A percentile compares a stretch with the other conserved stretches of the same genome.
phyloP scores from a whole-genome alignment of 169 alveolate genomes.

The Neospora caninum region DNA sequence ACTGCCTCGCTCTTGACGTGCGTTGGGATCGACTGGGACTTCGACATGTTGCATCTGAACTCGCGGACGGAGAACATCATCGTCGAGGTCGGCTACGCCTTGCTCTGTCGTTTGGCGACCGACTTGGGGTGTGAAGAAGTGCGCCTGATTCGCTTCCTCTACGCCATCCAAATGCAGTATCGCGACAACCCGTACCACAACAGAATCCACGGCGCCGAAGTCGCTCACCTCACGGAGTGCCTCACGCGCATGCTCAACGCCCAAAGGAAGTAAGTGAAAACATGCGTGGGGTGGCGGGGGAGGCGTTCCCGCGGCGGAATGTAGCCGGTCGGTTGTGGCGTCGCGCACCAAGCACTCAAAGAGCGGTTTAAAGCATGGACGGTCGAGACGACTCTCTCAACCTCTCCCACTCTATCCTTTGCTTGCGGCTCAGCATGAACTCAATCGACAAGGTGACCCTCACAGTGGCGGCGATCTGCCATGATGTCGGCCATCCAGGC shows the following conservation, averaged over 20 bases:
- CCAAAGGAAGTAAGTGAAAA: constrained; percentile 42
- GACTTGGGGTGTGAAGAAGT: constrained; percentile 56
- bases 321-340: too few species aligned
- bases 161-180: constrained; percentile 42
- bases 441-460: constrained; percentile 68
- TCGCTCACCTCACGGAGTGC: constrained; percentile 74
- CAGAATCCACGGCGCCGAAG: constrained; percentile 68
- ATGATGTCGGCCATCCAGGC: constrained; percentile 95
- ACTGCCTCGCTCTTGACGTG: not conserved
- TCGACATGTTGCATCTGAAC: constrained; percentile 5
- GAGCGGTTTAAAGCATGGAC: too few species aligned
- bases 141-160: constrained; percentile 31
- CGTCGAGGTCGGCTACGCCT: constrained; percentile 47
- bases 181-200: constrained; percentile 63
- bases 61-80: constrained; percentile 8
- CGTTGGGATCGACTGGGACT: constrained; percentile 50
- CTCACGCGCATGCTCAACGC: constrained; percentile 69
- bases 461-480: constrained; percentile 88
- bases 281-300: not conserved
- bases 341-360: too few species aligned
- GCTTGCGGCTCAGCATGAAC: constrained; percentile 39
- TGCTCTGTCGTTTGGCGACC: constrained; percentile 17
- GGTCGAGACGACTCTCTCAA: too few species aligned
- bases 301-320: too few species aligned
- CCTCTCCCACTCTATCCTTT: too few species aligned